phyloP scores from a whole-genome alignment of 208 protist species.

The Wallacemonas rigidus region DNA sequence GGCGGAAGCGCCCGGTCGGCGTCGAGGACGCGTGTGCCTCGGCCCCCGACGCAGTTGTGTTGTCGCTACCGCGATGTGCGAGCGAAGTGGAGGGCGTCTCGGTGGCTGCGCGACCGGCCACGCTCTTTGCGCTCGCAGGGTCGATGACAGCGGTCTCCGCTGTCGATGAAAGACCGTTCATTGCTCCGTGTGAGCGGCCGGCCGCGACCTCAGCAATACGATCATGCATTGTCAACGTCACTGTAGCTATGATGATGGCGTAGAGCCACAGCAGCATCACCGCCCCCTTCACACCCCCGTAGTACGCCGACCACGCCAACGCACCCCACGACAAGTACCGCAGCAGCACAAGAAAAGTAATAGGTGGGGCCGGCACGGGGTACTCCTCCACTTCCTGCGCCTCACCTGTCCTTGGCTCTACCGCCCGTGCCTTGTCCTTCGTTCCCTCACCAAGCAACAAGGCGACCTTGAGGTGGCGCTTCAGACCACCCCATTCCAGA shows the following conservation, averaged over 20 bases:
- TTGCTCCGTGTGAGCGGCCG: background rate
- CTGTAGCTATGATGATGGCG: conserved; percentile 56
- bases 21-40: background rate
- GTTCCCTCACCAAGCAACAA: conserved; percentile 36
- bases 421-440: no score
- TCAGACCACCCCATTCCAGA: conserved; percentile 79
- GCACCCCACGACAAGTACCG: conserved; percentile 58
- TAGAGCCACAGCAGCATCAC: conserved; percentile 47
- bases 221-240: conserved; percentile 64
- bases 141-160: background rate
- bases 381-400: conserved; percentile 46
- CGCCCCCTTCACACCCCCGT: conserved; percentile 31
- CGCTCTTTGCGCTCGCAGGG: no score
- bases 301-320: conserved; percentile 50
- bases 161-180: background rate
- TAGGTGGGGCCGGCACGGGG: conserved; percentile 48
- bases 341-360: conserved; percentile 43
- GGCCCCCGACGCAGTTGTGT: no score
- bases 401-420: background rate
- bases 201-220: conserved; percentile 40
- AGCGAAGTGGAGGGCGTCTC: no score
- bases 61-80: no score
- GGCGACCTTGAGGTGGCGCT: conserved; percentile 85
- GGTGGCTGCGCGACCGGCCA: no score
- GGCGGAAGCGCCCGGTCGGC: conserved; percentile 52